Evolutionary conservation across 345 rosid species (phyloP).

Genomic region (Trapa incisa): DNA sequence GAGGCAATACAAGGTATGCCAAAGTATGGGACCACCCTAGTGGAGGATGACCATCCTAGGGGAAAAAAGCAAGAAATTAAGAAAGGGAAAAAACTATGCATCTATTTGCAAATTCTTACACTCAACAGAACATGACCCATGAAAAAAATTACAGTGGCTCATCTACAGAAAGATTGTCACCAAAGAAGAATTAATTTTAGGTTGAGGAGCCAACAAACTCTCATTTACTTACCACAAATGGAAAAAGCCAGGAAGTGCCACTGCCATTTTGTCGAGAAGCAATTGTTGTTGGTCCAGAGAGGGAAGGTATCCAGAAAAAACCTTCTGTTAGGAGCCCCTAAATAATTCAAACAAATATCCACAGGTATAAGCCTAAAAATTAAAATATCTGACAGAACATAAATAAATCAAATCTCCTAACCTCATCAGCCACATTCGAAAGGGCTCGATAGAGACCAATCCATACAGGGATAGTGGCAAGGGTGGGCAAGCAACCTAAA

Average conservation of each 20-base stretch:
- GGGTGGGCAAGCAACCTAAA: constrained; percentile 87
- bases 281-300: constrained; percentile 85
- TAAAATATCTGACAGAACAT: constrained; percentile 5
- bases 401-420: constrained; percentile 11
- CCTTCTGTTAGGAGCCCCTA: constrained; percentile 97
- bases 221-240: constrained; percentile 52
- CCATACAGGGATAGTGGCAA: constrained; percentile 96
- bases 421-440: constrained; percentile 95
- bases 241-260: constrained; percentile 91
- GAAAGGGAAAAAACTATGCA: not conserved
- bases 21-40: constrained; percentile 89
- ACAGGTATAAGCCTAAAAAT: constrained; percentile 6
- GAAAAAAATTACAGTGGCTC: not conserved
- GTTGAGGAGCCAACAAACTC: not conserved
- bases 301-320: constrained; percentile 96
- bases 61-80: constrained; percentile 2
- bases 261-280: constrained; percentile 79
- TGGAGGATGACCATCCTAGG: constrained; percentile 94
- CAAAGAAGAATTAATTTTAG: not conserved
- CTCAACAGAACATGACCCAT: too few relatives aligned
- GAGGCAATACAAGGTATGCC: constrained; percentile 87
- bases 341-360: constrained; percentile 8
- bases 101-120: not conserved
- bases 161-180: not conserved
- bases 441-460: constrained; percentile 96